A percentile compares a stretch with the other conserved stretches of the same genome.
Evolutionary conservation across 148 eudicot species (phyloP).

Genomic region (Vaccinium myrtillus): DNA sequence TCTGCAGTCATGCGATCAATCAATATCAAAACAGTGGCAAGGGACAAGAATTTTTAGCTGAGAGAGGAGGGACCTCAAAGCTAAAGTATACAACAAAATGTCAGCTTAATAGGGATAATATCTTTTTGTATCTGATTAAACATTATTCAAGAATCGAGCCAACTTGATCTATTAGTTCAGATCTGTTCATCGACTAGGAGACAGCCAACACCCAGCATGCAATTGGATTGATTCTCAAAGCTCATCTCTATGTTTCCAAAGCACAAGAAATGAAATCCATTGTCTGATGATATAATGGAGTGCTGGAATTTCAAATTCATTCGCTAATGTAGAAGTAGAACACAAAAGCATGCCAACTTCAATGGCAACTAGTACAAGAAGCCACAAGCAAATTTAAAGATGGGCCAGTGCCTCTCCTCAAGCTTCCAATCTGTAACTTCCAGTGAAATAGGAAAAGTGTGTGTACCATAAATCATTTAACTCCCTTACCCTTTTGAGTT

Average conservation of each 20-base stretch:
- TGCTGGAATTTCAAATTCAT: neutral
- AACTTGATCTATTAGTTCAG: neutral
- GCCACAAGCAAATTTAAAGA: neutral
- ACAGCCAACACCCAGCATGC: neutral
- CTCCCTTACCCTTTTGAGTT: neutral
- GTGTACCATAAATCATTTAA: neutral
- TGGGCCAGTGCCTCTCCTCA: neutral
- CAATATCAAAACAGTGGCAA: neutral
- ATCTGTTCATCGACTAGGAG: neutral
- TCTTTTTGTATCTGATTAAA: neutral
- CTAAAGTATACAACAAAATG: neutral
- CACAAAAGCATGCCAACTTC: neutral
- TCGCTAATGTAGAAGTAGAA: neutral
- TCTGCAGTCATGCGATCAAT: slow-evolving; percentile 39
- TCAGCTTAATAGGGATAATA: neutral
- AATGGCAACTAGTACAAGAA: neutral
- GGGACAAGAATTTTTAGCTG: neutral
- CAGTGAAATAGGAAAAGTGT: neutral
- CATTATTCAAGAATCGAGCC: neutral
- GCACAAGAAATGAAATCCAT: neutral
- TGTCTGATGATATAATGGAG: no score
- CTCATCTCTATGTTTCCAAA: slow-evolving; percentile 6
- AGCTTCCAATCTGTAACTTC: neutral
- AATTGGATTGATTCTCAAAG: neutral
- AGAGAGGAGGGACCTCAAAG: neutral